A percentile compares a stretch with the other conserved stretches of the same genome.
Evolutionary conservation across 257 asterid species (phyloP).

Genomic region (Primulina tabacum): DNA sequence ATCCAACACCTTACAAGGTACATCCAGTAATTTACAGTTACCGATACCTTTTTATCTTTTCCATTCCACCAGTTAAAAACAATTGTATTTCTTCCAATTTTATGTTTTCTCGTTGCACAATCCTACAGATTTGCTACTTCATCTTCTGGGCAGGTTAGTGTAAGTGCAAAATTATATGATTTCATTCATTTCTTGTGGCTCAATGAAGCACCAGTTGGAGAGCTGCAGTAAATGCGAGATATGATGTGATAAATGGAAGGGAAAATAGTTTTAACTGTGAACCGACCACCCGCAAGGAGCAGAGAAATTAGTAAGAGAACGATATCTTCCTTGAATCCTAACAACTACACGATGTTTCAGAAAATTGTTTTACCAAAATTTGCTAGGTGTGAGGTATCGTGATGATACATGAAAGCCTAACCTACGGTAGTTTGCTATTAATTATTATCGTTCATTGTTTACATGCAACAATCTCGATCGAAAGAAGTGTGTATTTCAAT

Average conservation of each 20-base stretch:
- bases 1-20: constrained; percentile 99
- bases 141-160: constrained; percentile 68
- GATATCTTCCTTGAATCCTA: too few species aligned
- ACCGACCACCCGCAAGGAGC: not conserved
- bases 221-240: constrained; percentile 50
- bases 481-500: too few species aligned
- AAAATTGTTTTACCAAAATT: too few species aligned
- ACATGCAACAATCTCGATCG: too few species aligned
- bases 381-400: too few species aligned
- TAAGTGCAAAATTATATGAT: constrained; percentile 83
- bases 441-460: too few species aligned
- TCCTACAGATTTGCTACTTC: constrained; percentile 8
- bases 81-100: not conserved
- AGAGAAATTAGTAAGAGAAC: too few species aligned
- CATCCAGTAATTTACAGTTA: not conserved
- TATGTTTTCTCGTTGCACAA: not conserved
- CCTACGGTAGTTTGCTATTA: too few species aligned
- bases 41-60: not conserved
- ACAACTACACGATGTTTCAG: too few species aligned
- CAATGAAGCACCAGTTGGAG: constrained; percentile 97
- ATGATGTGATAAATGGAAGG: constrained; percentile 5
- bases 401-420: too few species aligned
- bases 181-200: constrained; percentile 98
- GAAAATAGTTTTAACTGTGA: constrained; percentile 11
- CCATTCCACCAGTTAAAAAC: not conserved